These are phyloP conservation scores for Galium porrigens DNA, from an alignment of 305 asterid species.

Conservation along the genomic window DNA sequence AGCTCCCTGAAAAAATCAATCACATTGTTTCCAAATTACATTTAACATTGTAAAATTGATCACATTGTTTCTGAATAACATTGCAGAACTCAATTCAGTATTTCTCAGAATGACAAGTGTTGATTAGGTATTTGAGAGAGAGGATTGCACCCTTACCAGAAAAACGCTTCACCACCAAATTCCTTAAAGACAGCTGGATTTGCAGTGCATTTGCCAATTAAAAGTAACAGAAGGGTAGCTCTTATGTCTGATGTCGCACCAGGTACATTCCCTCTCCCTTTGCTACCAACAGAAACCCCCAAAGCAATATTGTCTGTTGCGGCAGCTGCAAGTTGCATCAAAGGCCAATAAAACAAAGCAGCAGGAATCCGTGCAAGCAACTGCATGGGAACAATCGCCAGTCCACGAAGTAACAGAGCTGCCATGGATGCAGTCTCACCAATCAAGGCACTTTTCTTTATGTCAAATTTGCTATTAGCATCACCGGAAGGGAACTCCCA, in stretches of 20 bases:
- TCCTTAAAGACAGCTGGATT: constrained; percentile 77
- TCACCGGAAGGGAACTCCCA: constrained; percentile 41
- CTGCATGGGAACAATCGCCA: constrained; percentile 96
- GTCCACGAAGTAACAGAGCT: constrained; percentile 80
- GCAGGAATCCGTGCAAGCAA: constrained; percentile 96
- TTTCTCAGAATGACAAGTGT: not conserved
- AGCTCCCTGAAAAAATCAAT: constrained; percentile 48
- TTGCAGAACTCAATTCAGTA: not conserved
- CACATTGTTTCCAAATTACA: not conserved
- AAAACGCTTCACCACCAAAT: constrained; percentile 87
- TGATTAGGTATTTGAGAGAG: constrained; percentile 11
- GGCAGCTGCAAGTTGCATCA: constrained; percentile 94
- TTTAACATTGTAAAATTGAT: not conserved
- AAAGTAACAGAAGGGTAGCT: constrained; percentile 85
- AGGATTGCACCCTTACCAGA: constrained; percentile 42
- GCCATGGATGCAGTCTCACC: constrained; percentile 81
- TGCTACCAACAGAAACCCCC: constrained; percentile 97
- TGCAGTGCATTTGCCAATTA: constrained; percentile 92
- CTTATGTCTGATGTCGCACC: constrained; percentile 97
- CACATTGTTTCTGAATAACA: not conserved
- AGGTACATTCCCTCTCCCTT: constrained; percentile 95
- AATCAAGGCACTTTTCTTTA: constrained; percentile 28
- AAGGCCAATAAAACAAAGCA: constrained; percentile 88
- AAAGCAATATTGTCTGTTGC: constrained; percentile 93
- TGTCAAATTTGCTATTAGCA: constrained; percentile 31